phyloP scores from a whole-genome alignment of 2,329 filamentous ascomycete species.

The Amylocarpus encephaloides region DNA sequence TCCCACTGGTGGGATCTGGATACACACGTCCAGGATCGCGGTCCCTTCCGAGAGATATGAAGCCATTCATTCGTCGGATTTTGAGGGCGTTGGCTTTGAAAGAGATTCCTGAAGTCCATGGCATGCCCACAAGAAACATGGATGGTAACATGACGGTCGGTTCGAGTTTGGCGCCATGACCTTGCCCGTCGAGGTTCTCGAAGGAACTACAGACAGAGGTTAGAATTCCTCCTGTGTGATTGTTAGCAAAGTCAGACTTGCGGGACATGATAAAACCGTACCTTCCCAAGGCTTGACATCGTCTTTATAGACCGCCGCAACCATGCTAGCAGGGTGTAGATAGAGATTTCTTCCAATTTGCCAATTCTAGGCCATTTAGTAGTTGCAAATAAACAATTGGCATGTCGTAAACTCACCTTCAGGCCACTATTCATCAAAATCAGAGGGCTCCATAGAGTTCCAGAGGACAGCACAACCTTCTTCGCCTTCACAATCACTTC shows the following conservation, averaged over 20 bases:
- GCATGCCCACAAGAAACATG: conserved; percentile 52
- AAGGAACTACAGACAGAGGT: conserved; percentile 72
- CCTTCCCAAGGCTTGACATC: conserved; percentile 63
- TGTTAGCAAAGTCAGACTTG: too few species aligned
- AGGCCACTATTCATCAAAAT: conserved; percentile 73
- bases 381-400: neutral
- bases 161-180: conserved; percentile 81
- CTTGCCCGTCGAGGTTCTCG: conserved; percentile 72
- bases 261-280: conserved; percentile 2
- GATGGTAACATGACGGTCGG: conserved; percentile 67
- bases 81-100: conserved; percentile 67
- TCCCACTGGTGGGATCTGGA: conserved; percentile 60
- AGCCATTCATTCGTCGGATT: conserved; percentile 62
- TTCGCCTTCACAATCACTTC: conserved; percentile 70
- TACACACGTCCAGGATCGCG: conserved; percentile 69
- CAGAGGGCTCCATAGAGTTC: conserved; percentile 70
- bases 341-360: conserved; percentile 79
- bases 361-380: conserved; percentile 45
- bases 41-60: conserved; percentile 71
- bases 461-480: conserved; percentile 71
- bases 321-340: conserved; percentile 64
- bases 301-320: conserved; percentile 60
- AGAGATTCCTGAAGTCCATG: conserved; percentile 62
- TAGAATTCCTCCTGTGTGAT: conserved; percentile 53
- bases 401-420: conserved; percentile 38